Evolutionary conservation across 441 rosid species (phyloP).

Genomic region (Erodium moschatum): DNA sequence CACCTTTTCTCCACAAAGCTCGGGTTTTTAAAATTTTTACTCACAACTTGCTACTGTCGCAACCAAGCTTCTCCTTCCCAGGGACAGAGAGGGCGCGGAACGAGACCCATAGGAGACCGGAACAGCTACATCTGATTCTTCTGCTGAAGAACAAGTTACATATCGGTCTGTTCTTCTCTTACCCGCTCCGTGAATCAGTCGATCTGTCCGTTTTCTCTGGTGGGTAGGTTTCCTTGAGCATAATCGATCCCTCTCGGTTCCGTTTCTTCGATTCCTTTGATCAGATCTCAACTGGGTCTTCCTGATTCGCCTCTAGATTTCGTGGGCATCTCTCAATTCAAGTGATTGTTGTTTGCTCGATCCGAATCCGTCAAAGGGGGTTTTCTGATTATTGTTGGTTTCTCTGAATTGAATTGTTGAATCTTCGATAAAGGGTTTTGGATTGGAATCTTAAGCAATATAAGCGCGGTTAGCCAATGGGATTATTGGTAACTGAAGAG

Average conservation of each 20-base stretch:
- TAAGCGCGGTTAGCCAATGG: slow-evolving; percentile 20
- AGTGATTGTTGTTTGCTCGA: neutral
- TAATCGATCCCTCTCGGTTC: neutral
- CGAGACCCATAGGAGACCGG: neutral
- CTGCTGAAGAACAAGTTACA: neutral
- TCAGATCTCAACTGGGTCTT: neutral
- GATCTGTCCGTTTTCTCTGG: no score
- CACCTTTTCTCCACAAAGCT: neutral
- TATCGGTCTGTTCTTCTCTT: neutral
- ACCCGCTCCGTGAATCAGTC: neutral
- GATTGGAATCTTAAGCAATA: neutral
- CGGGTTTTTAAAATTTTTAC: neutral
- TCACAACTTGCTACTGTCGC: neutral
- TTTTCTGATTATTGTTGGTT: neutral
- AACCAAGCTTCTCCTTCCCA: neutral
- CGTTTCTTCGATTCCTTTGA: neutral
- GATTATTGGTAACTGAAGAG: slow-evolving; percentile 23
- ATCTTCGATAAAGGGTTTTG: neutral
- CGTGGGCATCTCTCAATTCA: neutral
- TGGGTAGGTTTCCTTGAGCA: neutral
- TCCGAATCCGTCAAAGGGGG: neutral
- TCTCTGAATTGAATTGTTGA: neutral
- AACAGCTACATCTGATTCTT: neutral
- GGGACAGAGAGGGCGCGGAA: neutral
- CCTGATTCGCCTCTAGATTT: neutral